A percentile compares a stretch with the other conserved stretches of the same genome.
phyloP scores from a whole-genome alignment of 179 eudicot species.

The Drosera spatulata region DNA sequence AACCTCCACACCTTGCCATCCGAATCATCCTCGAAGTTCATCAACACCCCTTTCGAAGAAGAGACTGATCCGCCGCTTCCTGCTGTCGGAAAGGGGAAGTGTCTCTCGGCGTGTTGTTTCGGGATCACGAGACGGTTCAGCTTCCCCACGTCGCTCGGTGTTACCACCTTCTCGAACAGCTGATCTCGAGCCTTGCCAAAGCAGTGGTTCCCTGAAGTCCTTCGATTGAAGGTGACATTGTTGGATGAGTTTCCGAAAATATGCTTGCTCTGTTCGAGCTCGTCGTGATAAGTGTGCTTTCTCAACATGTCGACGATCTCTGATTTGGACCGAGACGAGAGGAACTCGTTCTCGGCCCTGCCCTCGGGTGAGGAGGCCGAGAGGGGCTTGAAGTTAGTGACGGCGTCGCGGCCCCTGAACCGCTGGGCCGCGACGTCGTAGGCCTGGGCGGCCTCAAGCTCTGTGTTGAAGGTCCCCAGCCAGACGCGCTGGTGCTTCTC shows the following conservation, averaged over 20 bases:
- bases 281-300: conserved; percentile 7
- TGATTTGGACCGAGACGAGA: background rate
- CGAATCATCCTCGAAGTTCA: conserved; percentile 7
- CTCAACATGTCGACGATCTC: conserved; percentile 10
- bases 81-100: background rate
- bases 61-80: background rate
- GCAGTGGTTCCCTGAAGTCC: background rate
- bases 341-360: background rate
- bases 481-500: too few relatives aligned
- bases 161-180: background rate
- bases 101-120: conserved; percentile 3
- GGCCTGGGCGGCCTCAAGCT: too few relatives aligned
- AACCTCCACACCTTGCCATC: conserved; percentile 7
- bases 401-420: too few relatives aligned
- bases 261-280: conserved; percentile 3
- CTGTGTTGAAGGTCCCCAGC: too few relatives aligned
- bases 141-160: conserved; percentile 11
- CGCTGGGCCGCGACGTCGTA: too few relatives aligned
- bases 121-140: conserved; percentile 2
- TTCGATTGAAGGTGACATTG: background rate
- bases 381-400: too few relatives aligned
- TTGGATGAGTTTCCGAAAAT: background rate
- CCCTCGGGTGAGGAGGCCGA: too few relatives aligned
- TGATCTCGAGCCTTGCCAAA: too few relatives aligned
- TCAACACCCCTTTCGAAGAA: background rate